Percentiles rank a stretch among this genome's conserved stretches.
Evolutionary conservation across 225 moss, liverwort and hornwort genomes (phyloP).

Genomic region (Rhytidiadelphus loreus): DNA sequence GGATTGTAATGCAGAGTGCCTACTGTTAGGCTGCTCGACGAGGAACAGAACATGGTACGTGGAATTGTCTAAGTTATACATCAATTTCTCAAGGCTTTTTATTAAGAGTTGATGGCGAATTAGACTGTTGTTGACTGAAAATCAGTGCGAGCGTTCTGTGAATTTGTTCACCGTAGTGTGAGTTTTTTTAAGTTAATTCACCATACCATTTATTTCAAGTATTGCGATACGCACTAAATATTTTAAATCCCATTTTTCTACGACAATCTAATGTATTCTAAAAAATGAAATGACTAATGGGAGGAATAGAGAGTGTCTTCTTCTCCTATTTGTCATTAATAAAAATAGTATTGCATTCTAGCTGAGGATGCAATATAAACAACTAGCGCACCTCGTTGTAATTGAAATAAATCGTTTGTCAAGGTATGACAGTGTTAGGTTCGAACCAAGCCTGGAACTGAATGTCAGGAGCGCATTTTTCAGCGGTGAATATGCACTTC

Average conservation of each 20-base stretch:
- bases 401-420: background rate
- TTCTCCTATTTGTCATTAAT: background rate
- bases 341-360: background rate
- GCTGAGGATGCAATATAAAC: background rate
- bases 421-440: background rate
- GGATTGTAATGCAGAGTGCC: slow-evolving; percentile 62
- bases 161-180: background rate
- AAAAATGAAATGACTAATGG: background rate
- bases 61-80: background rate
- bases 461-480: background rate
- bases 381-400: background rate
- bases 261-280: background rate
- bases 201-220: background rate
- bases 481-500: background rate
- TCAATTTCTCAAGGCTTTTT: background rate
- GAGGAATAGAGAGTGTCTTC: background rate
- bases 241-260: background rate
- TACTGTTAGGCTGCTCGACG: slow-evolving; percentile 71
- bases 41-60: slow-evolving; percentile 81
- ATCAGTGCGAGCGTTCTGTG: background rate
- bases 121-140: background rate
- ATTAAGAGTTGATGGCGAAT: background rate
- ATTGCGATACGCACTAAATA: background rate
- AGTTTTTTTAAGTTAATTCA: background rate
- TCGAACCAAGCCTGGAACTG: background rate